Base-by-base conservation (phyloP, 1,284 basidiomycete genomes). In the Cystobasidium pallidum region DNA sequence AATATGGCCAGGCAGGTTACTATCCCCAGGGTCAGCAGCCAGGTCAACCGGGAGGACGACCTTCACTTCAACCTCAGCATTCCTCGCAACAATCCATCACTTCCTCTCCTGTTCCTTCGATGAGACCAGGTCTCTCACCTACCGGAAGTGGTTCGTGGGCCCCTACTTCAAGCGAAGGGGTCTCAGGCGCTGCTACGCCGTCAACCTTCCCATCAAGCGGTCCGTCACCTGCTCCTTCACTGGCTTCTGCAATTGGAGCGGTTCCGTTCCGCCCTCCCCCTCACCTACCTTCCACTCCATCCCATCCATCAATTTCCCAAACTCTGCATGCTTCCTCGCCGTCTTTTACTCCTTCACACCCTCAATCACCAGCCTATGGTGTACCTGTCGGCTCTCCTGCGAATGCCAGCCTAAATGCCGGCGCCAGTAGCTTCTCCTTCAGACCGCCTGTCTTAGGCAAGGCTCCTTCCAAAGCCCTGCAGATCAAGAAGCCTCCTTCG, bases 401-500 rank as follows among this genome's bases (percentile, higher is more conserved):
- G 54, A 43, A 72, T 52, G 39, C 73, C 63, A 45, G 74, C 28
- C 64, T 73, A 15, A 70, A 68, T 17, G 61, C 72, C 26, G 45
- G 63, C 28, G 62, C 73, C 21, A 57, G 55, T 30, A 51, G 49
- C 4, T 70, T 65, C 26, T 59, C 66, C 15, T 75, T 70, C 34
- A 52, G 49, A 47, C 64, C 75, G 3, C 52, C 67, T 65, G 76
- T 75, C 30, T 11, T 74, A 8, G 45, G 63, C 1, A 77, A 75
- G 68, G 61, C 70, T 8, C 67, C 72, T 15, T 63, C 74, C 10
- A 73, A 66, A 61, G 74, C 72, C 32, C 66, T 74, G 3, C 75
- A 74, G 58, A 78, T 78, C 70, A 74, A 76, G 68, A 78, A 77
- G 34, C 65, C 66, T 13, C 76, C 76, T 64, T 75, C 78, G 19